These are phyloP conservation scores for Debaryomyces nepalensis DNA, from an alignment of 1,139 yeast species.

Conservation along the genomic window DNA sequence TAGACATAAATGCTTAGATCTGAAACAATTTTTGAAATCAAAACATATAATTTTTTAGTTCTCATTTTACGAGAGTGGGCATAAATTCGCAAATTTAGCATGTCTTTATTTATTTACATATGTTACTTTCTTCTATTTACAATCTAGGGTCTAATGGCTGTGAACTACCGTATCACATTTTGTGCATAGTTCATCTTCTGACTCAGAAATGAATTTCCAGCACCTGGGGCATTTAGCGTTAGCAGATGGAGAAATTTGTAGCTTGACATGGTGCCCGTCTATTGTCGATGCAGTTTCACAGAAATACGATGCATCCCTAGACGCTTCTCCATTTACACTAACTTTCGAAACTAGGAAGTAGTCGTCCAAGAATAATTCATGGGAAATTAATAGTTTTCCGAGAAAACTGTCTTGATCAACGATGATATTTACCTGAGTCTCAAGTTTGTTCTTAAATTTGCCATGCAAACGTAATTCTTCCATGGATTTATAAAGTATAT, in stretches of 20 bases:
- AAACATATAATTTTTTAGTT: too few relatives aligned
- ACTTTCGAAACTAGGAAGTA: conserved; percentile 71
- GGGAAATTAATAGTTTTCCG: conserved; percentile 23
- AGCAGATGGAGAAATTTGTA: conserved; percentile 50
- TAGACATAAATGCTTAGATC: background rate
- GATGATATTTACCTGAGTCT: conserved; percentile 53
- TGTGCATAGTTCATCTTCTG: conserved; percentile 59
- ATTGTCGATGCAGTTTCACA: conserved; percentile 20
- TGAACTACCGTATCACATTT: conserved; percentile 58
- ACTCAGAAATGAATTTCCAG: conserved; percentile 74
- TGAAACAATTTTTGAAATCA: conserved; percentile 1
- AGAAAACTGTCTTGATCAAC: conserved; percentile 20
- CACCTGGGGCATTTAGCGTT: conserved; percentile 85
- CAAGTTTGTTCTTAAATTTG: conserved; percentile 65
- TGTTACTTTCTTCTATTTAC: conserved; percentile 10
- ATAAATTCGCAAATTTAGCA: background rate
- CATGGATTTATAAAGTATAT: conserved; percentile 48
- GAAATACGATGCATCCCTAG: background rate
- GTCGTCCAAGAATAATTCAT: conserved; percentile 50
- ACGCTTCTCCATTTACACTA: conserved; percentile 29
- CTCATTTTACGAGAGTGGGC: too few relatives aligned
- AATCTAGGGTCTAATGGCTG: conserved; percentile 8
- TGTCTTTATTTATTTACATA: conserved; percentile 4
- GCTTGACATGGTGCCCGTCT: conserved; percentile 32
- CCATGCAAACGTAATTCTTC: conserved; percentile 38